Evolutionary conservation across 352 stramenopile genomes (phyloP).

Genomic region (Phytophthora boehmeriae): DNA sequence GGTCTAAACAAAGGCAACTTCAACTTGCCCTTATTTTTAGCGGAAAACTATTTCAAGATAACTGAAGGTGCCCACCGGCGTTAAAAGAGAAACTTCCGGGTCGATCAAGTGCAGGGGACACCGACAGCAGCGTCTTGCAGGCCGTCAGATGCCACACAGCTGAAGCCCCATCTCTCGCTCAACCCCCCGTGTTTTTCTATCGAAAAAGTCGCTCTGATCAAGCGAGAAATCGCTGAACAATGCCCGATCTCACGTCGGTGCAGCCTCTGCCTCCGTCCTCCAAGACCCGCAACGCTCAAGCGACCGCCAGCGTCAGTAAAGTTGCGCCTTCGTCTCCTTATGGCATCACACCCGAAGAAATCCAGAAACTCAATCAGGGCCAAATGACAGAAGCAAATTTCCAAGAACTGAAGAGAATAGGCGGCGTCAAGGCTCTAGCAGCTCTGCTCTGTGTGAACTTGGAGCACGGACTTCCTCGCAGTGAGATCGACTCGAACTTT

Average conservation of each 20-base stretch:
- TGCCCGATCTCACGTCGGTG: slow-evolving; percentile 60
- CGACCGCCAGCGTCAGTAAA: slow-evolving; percentile 48
- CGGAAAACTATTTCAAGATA: not conserved
- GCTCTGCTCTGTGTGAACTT: slow-evolving; percentile 74
- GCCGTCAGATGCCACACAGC: slow-evolving; percentile 20
- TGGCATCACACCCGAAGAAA: slow-evolving; percentile 72
- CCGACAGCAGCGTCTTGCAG: no score
- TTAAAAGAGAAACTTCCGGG: slow-evolving; percentile 32
- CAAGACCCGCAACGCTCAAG: slow-evolving; percentile 12
- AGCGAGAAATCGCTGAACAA: slow-evolving; percentile 11
- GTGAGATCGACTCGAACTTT: slow-evolving; percentile 67
- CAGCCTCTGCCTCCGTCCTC: slow-evolving; percentile 26
- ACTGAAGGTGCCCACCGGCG: no score
- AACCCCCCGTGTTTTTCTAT: not conserved
- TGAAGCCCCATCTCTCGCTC: slow-evolving; percentile 13
- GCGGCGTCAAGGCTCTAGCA: slow-evolving; percentile 57
- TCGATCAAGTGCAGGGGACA: no score
- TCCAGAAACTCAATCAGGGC: slow-evolving; percentile 74
- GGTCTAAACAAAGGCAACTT: slow-evolving; percentile 17
- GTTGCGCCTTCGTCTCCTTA: slow-evolving; percentile 74
- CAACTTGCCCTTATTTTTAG: slow-evolving; percentile 20
- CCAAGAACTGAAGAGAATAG: slow-evolving; percentile 60
- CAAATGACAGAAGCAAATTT: slow-evolving; percentile 85
- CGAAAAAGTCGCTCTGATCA: no score
- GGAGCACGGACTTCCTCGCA: slow-evolving; percentile 63